Base-by-base conservation (phyloP, 768 basidiomycete genomes). In the Amanita subjunquillea region DNA sequence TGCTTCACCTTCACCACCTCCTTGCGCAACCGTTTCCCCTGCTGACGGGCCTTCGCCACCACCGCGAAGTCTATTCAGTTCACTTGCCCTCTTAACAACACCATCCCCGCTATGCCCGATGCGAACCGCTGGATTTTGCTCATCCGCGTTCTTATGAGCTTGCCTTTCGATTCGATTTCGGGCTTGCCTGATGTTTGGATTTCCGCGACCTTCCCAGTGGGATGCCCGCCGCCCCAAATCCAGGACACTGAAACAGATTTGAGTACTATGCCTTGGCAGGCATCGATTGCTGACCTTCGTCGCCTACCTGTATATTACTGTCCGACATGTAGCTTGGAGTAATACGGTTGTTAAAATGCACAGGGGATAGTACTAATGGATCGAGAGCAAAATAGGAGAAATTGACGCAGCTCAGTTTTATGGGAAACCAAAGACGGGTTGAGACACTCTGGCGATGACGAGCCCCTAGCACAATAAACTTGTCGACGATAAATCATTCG, bases 71-170 rank as follows among this genome's bases (percentile, higher is more conserved):
- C 59, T 66, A 10, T 53, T 60, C 39, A 63, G 52, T 54, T 66
- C 66, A 48, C 64, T 64, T 23, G 61, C 62, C 12, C 63, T 53
- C 46, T 66, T 66, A 1, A 65, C 65, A 23, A 65, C 66, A 38
- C 65, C 65, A 51, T 63, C 63, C 1, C 62, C 61, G 5, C 58
- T 51, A 38, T 59, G 56, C 50, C 54, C 57, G 25, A 63, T 60
- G 40, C 63, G 63, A 2, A 65, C 65, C n/a, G 64, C 61, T 15
- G 63, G 65, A 36, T 64, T 64, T 2, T 51, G 53, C 17, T 59
- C 55, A 47, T 61, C 61, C 2, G 61, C 60, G 53, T 64, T 64
- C 57, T 59, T 64, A 57, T 65, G 62, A 5, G 56, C 52, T 63
- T 64, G 0, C 64, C 65, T 46, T 60, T 62, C 1, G 60, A 43